phyloP scores from a whole-genome alignment of 73 alveolate genomes.

The Symbiodinium pilosum region DNA sequence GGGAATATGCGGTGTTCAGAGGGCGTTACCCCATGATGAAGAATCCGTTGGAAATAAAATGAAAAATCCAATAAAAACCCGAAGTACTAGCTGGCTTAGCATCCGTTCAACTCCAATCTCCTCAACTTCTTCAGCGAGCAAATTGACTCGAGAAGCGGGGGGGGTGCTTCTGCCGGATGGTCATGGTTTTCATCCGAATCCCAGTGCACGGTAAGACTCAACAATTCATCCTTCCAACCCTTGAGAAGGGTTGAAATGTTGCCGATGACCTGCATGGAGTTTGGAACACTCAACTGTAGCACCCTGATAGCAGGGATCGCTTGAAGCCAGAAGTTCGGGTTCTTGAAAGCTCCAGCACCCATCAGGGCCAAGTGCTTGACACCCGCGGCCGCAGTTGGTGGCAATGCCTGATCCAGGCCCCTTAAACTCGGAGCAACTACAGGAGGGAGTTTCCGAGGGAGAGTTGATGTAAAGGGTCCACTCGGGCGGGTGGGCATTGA shows the following conservation, averaged over 20 bases:
- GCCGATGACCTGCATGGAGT: background rate
- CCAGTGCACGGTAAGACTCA: conserved; percentile 13
- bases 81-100: no score
- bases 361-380: conserved; percentile 13
- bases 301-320: conserved; percentile 28
- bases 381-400: background rate
- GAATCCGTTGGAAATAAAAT: no score
- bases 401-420: no score
- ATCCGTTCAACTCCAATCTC: conserved; percentile 34
- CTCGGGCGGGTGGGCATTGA: no score
- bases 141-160: background rate
- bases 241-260: background rate
- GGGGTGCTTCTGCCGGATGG: background rate
- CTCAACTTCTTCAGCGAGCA: conserved; percentile 40
- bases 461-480: no score
- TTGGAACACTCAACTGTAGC: background rate
- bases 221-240: conserved; percentile 36
- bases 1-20: no score
- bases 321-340: conserved; percentile 46
- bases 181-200: background rate
- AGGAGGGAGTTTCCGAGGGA: no score
- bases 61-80: no score
- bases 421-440: no score
- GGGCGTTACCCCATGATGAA: no score
- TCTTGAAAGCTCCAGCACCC: background rate